phyloP scores from a whole-genome alignment of 208 protist genomes.

The Plasmodiophora brassicae region DNA sequence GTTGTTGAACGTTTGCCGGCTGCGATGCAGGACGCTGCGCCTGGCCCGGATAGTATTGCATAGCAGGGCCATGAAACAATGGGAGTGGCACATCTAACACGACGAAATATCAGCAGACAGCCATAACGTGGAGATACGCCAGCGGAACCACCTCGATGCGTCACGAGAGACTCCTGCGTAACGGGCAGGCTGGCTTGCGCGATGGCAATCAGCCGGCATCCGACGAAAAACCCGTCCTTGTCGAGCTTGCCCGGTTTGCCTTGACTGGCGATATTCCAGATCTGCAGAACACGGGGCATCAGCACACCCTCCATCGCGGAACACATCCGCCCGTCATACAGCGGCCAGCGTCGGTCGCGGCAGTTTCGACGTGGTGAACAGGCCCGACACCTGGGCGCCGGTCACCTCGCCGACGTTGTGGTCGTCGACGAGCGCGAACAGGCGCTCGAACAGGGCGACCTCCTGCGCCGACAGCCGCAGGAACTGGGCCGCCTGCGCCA shows the following conservation, averaged over 20 bases:
- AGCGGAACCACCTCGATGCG: background rate
- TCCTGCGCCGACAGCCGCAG: background rate
- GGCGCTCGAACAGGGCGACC: background rate
- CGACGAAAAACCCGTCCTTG: slow-evolving; percentile 16
- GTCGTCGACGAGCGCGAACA: background rate
- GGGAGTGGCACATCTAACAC: background rate
- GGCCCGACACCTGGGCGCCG: background rate
- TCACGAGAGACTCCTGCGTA: background rate
- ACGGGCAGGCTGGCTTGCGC: background rate
- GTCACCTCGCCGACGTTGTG: background rate
- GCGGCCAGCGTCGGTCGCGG: background rate
- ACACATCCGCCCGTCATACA: background rate
- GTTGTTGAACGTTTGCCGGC: background rate
- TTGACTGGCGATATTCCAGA: background rate
- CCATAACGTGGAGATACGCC: background rate
- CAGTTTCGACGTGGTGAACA: background rate
- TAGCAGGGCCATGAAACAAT: background rate
- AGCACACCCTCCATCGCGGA: background rate
- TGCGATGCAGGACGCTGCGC: background rate
- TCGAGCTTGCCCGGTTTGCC: background rate
- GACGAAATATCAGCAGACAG: background rate
- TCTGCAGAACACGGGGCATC: background rate
- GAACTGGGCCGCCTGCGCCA: background rate
- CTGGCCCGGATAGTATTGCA: background rate
- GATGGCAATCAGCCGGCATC: background rate